Evolutionary conservation across 441 rosid genomes (phyloP).

Genomic region (Raphanus hybrid): DNA sequence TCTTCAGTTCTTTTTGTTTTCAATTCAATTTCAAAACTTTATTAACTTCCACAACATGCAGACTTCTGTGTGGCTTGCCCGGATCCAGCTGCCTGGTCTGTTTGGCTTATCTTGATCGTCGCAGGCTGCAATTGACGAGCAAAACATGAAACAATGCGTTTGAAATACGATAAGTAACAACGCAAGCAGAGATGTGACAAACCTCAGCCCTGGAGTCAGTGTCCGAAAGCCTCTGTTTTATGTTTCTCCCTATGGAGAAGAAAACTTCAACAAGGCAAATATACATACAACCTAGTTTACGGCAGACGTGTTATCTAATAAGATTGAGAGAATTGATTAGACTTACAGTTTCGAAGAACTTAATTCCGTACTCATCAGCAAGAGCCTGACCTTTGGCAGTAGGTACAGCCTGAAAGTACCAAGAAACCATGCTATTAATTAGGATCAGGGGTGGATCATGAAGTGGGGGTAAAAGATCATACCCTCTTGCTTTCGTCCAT

Average conservation of each 20-base stretch:
- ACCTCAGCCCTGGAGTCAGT: slow-evolving; percentile 67
- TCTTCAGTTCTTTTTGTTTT: not conserved
- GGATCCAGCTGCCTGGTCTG: slow-evolving; percentile 51
- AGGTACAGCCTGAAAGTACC: slow-evolving; percentile 55
- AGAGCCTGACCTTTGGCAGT: slow-evolving; percentile 79
- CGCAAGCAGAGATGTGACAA: slow-evolving; percentile 6
- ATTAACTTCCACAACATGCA: slow-evolving; percentile 56
- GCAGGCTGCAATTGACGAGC: slow-evolving; percentile 46
- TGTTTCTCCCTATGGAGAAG: slow-evolving; percentile 75
- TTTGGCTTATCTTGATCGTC: slow-evolving; percentile 54
- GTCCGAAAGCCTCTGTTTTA: slow-evolving; percentile 74
- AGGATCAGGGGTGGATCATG: slow-evolving; percentile 15
- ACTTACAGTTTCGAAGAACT: slow-evolving; percentile 76
- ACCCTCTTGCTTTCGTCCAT: slow-evolving; percentile 83
- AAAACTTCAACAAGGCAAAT: slow-evolving; percentile 47
- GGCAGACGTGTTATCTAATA: not conserved
- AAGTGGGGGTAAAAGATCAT: slow-evolving; percentile 13
- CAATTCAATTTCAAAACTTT: not conserved
- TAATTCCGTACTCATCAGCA: slow-evolving; percentile 75
- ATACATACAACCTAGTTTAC: not conserved
- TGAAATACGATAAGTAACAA: not conserved
- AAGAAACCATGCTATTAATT: slow-evolving; percentile 36
- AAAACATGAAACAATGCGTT: not conserved
- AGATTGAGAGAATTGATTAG: not conserved
- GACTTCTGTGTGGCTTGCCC: slow-evolving; percentile 52